Conservation (phyloP, 2,329 filamentous ascomycete genomes). For the Didymella lethalis region DNA sequence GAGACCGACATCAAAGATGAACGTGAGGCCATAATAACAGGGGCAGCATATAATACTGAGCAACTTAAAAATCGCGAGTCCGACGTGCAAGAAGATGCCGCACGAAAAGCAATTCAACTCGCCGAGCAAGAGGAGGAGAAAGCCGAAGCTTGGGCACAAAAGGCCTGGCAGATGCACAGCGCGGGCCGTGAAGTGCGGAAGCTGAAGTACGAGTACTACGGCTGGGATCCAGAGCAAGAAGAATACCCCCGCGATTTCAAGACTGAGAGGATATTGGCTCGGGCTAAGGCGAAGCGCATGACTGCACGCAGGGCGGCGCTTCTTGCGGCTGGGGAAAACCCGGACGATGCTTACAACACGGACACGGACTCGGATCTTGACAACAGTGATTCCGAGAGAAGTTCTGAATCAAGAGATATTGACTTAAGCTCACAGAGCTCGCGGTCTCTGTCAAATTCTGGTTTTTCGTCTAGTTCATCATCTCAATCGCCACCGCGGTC, state of each 20-base stretch:
- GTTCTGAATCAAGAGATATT: not conserved
- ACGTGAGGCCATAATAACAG: not conserved
- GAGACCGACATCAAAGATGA: not conserved
- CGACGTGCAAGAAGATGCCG: not conserved
- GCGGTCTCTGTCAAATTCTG: not conserved
- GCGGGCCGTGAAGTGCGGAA: not conserved
- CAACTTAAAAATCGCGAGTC: not conserved
- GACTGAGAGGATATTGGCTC: not conserved
- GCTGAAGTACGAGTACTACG: not conserved
- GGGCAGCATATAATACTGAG: not conserved
- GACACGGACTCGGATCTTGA: not conserved
- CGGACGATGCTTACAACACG: not conserved
- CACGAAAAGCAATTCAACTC: not conserved
- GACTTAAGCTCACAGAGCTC: not conserved
- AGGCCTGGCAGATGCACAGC: constrained; percentile 1
- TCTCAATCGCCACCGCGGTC: not conserved
- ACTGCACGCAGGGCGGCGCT: not conserved
- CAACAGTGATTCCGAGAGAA: not conserved
- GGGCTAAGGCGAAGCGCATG: not conserved
- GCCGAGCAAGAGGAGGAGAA: not conserved
- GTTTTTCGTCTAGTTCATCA: not conserved
- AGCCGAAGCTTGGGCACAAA: not conserved
- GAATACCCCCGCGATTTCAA: not conserved
- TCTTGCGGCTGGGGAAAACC: too few species aligned
- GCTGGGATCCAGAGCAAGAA: not conserved